Conservation (phyloP, 2,329 filamentous ascomycete genomes). For the Diaporthe longicolla region DNA sequence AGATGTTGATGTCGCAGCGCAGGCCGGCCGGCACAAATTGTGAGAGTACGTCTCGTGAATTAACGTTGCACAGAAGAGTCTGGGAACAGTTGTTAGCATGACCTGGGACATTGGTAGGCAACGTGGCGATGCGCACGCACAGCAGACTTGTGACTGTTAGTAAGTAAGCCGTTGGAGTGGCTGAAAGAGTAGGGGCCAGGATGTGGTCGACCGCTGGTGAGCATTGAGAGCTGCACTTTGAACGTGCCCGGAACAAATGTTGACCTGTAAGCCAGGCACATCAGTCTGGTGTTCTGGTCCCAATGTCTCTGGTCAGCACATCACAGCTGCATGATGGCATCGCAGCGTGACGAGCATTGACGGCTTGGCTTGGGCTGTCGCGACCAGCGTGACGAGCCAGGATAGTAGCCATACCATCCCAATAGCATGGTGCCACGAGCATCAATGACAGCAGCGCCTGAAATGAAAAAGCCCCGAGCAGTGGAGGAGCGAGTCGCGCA, state of each 20-base stretch:
- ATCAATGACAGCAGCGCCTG: not conserved
- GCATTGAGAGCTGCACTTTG: not conserved
- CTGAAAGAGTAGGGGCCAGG: not conserved
- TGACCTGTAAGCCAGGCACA: not conserved
- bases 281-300: not conserved
- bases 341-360: not conserved
- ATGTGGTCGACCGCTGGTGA: not conserved
- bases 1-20: not conserved
- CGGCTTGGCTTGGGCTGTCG: not conserved
- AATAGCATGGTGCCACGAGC: conserved; percentile 29
- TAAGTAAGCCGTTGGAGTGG: not conserved
- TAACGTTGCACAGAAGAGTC: not conserved
- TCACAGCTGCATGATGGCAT: not conserved
- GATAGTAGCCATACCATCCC: not conserved
- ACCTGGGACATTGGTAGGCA: not conserved
- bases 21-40: not conserved
- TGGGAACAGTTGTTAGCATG: not conserved
- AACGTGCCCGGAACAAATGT: not conserved
- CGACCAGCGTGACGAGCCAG: conserved; percentile 4
- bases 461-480: not conserved
- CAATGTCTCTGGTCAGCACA: not conserved
- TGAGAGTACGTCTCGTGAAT: not conserved
- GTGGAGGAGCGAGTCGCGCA: conserved; percentile 8
- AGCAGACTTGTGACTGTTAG: not conserved
- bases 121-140: conserved; percentile 4